Percentiles rank a stretch among this genome's conserved stretches.
Evolutionary conservation across 2,329 filamentous ascomycete genomes (phyloP).

Genomic region (Colletotrichum higginsianum): DNA sequence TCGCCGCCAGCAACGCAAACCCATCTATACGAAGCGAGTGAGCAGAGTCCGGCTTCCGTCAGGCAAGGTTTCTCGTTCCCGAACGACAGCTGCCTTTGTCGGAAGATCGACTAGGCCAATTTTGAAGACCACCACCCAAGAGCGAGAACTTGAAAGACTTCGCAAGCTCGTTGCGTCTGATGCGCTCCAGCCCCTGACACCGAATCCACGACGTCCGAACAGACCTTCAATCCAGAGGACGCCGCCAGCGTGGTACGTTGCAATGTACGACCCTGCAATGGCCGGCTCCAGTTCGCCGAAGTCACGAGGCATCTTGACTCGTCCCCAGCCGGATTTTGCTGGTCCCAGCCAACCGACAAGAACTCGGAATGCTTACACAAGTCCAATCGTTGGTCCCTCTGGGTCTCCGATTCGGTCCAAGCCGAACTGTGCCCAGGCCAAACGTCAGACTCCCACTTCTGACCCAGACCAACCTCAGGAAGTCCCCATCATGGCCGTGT

Average conservation of each 20-base stretch:
- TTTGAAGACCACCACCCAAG: not conserved
- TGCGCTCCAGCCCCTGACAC: conserved; percentile 23
- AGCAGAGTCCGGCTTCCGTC: conserved; percentile 53
- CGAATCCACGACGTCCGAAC: conserved; percentile 1
- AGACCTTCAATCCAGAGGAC: conserved; percentile 25
- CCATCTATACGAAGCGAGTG: conserved; percentile 52
- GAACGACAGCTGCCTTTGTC: not conserved
- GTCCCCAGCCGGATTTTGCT: not conserved
- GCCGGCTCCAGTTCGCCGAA: not conserved
- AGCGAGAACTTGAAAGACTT: conserved; percentile 26
- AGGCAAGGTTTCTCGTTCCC: conserved; percentile 15
- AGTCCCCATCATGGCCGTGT: not conserved
- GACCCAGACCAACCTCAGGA: conserved; percentile 1
- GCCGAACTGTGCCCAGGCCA: not conserved
- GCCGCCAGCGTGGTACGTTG: conserved; percentile 22
- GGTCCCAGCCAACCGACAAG: not conserved
- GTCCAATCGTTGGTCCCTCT: conserved; percentile 18
- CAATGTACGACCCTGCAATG: conserved; percentile 9
- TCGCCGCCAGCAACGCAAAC: conserved; percentile 54
- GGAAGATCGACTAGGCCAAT: not conserved
- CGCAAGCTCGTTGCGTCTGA: conserved; percentile 24
- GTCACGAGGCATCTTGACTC: not conserved
- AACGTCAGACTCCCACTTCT: not conserved
- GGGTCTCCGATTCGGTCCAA: conserved; percentile 21
- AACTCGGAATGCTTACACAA: not conserved